Percentiles rank a stretch among this genome's conserved stretches.
These are phyloP conservation scores for Penicillium sp. DNA, from an alignment of 2,329 filamentous ascomycete species.

Conservation along the genomic window DNA sequence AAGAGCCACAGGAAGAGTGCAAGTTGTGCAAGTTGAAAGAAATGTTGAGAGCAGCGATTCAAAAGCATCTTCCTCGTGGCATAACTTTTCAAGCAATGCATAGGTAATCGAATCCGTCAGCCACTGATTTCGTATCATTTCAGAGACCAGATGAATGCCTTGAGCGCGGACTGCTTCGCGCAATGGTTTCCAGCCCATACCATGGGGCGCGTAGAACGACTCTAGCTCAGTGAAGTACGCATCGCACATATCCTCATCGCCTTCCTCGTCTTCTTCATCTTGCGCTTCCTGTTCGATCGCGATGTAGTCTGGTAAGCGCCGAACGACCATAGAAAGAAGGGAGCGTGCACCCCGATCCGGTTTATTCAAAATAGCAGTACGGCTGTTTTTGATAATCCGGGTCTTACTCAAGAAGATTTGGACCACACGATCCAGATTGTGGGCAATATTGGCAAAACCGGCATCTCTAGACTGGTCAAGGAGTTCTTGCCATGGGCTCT, in stretches of 20 bases:
- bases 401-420: conserved; percentile 40
- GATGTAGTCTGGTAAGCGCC: conserved; percentile 41
- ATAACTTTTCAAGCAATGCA: conserved; percentile 35
- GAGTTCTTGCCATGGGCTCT: conserved; percentile 36
- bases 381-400: conserved; percentile 10
- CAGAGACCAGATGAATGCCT: conserved; percentile 39
- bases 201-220: conserved; percentile 35
- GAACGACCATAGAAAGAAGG: conserved; percentile 37
- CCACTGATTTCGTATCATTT: conserved; percentile 38
- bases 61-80: conserved; percentile 37
- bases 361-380: background rate
- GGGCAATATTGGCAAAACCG: conserved; percentile 36
- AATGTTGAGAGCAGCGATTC: conserved; percentile 35
- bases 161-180: conserved; percentile 43
- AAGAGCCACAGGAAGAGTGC: conserved; percentile 30
- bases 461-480: conserved; percentile 33
- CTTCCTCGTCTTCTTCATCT: conserved; percentile 33
- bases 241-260: conserved; percentile 42
- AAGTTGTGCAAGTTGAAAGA: conserved; percentile 28
- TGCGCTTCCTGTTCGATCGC: conserved; percentile 37
- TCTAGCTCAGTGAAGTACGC: conserved; percentile 45
- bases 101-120: conserved; percentile 33
- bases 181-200: conserved; percentile 41
- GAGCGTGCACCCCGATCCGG: conserved; percentile 32
- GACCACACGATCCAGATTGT: conserved; percentile 36